Base-by-base conservation (phyloP, 306 rosid genomes). In the Fragaria iinumae region DNA sequence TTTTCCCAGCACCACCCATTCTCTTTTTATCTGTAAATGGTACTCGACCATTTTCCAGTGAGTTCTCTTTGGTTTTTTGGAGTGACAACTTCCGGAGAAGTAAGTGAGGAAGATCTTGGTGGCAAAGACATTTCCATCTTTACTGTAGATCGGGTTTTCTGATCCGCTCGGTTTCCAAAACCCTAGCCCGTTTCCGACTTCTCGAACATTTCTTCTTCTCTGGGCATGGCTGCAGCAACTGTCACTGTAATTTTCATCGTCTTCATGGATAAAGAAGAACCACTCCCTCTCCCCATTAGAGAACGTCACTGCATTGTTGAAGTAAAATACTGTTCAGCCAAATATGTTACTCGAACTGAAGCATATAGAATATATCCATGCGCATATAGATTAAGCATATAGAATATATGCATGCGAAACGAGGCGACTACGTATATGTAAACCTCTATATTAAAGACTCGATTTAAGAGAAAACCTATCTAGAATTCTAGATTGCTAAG, bases 1-100 rank as follows among this genome's bases (percentile, higher is more conserved):
- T 16, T 41, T 53, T 49, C 77, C 41, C 55, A 59, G 14, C 4
- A 74, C 43, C 43, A 74, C 43, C 69, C 56, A 59, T 18, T 57
- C 69, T 41, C 20, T 43, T 74, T 44, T 43, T 48, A 14, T 65
- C 57, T 57, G 56, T 60, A 43, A 74, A 60, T 18, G 20, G 18
- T 74, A 74, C 27, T 74, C 77, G 18, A 74, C 69, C 57, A 74
- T 59, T 74, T 74, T 74, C 69, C 69, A 74, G 36, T 74, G 77
- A 6, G 77, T 74, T 59, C 27, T 59, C 56, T 74, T 74, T 27
- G 77, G 27, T 18, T 10, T 18, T 21, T 23, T 16, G 18, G 21
- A 21, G 12, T 64, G 44, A 18, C 44, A 64, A 29, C 56, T 41
- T 27, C 69, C 56, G 10, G 77, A 59, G 25, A 57, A 74, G 77